These are phyloP conservation scores for Ustilago shanxiensis DNA, from an alignment of 1,284 basidiomycete genomes.

Conservation along the genomic window DNA sequence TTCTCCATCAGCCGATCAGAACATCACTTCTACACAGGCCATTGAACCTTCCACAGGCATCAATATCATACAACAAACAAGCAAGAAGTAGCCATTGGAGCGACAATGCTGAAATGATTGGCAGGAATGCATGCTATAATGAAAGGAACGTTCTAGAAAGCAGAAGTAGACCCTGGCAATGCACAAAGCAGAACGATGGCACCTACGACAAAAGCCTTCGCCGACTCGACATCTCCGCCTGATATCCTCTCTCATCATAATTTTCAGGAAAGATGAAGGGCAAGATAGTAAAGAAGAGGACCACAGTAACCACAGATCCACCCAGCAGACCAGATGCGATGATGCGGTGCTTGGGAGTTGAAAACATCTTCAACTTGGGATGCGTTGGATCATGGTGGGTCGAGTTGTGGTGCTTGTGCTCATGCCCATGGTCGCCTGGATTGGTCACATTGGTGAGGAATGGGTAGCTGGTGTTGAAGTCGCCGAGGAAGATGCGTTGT, in stretches of 20 bases:
- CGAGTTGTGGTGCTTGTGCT: constrained; percentile 19
- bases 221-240: constrained; percentile 34
- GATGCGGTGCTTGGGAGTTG: constrained; percentile 50
- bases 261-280: constrained; percentile 39
- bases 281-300: constrained; percentile 42
- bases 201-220: constrained; percentile 25
- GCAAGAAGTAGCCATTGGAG: not conserved
- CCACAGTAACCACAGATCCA: constrained; percentile 34
- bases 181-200: not conserved
- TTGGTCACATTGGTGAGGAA: constrained; percentile 40
- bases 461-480: constrained; percentile 51
- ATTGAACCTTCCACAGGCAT: not conserved
- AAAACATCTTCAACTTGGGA: constrained; percentile 40
- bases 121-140: not conserved
- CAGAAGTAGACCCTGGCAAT: not conserved
- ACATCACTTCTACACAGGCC: not conserved
- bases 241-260: constrained; percentile 27
- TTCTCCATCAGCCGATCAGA: not conserved
- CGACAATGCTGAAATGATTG: not conserved
- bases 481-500: constrained; percentile 53
- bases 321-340: constrained; percentile 45
- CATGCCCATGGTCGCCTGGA: constrained; percentile 49
- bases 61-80: too few species aligned
- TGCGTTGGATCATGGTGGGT: constrained; percentile 12
- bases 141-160: not conserved